Evolutionary conservation across 2,329 filamentous ascomycete species (phyloP).

Genomic region (Microthyrium microscopicum): DNA sequence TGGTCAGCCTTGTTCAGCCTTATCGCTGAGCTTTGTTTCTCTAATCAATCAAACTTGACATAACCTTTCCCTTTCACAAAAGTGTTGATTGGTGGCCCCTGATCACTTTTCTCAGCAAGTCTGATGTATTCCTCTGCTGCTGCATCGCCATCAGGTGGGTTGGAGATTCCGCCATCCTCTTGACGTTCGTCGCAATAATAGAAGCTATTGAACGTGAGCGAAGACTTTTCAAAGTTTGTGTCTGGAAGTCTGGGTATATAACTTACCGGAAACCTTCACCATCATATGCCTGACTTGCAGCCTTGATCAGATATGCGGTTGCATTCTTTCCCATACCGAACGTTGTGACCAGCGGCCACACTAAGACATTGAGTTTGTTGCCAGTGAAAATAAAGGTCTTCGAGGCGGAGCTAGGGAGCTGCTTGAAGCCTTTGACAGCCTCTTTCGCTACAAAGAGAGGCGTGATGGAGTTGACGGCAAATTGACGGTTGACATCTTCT

Average conservation of each 20-base stretch:
- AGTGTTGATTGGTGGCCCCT: conserved; percentile 2
- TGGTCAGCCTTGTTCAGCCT: too few relatives aligned
- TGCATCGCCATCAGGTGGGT: conserved; percentile 1
- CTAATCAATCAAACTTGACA: conserved; percentile 4
- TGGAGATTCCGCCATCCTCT: conserved; percentile 1
- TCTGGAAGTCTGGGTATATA: neutral
- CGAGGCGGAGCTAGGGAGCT: neutral
- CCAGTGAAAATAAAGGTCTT: conserved; percentile 8
- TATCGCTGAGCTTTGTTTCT: too few relatives aligned
- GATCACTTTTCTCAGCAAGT: neutral
- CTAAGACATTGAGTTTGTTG: conserved; percentile 4
- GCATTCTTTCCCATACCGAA: conserved; percentile 6
- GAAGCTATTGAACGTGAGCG: conserved; percentile 2
- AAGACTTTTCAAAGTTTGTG: neutral
- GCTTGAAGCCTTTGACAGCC: conserved; percentile 4
- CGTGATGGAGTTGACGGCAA: neutral
- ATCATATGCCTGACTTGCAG: neutral
- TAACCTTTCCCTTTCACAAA: conserved; percentile 7
- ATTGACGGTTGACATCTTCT: neutral
- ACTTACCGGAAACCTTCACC: conserved; percentile 4
- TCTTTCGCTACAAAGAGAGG: conserved; percentile 2
- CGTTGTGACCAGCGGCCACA: neutral
- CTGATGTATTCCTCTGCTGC: conserved; percentile 3
- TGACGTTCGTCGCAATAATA: conserved; percentile 7
- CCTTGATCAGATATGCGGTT: conserved; percentile 1